phyloP scores from a whole-genome alignment of 805 yeast species.

The Metschnikowia amazonensis region DNA sequence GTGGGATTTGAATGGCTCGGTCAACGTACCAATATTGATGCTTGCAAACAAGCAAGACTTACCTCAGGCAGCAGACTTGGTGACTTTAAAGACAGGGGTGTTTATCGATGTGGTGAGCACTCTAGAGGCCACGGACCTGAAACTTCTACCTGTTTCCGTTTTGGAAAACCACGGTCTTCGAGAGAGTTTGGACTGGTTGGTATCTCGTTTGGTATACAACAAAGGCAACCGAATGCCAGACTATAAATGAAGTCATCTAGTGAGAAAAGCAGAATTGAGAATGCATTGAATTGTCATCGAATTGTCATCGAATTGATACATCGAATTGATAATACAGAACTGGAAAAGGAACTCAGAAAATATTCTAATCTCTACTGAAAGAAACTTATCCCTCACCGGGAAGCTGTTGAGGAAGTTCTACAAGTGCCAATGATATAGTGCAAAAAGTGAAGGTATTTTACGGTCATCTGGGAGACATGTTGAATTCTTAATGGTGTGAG shows the following conservation, averaged over 20 bases:
- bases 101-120: constrained; percentile 78
- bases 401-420: too few relatives aligned
- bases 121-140: constrained; percentile 84
- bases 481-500: too few relatives aligned
- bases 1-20: constrained; percentile 38
- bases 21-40: constrained; percentile 84
- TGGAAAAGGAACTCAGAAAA: too few relatives aligned
- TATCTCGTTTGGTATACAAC: constrained; percentile 64
- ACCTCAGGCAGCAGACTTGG: constrained; percentile 45
- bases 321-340: too few relatives aligned
- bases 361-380: too few relatives aligned
- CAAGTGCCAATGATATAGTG: too few relatives aligned
- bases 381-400: too few relatives aligned
- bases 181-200: constrained; percentile 89
- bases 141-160: constrained; percentile 88
- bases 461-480: too few relatives aligned
- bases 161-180: constrained; percentile 75
- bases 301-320: too few relatives aligned
- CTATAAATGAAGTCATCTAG: constrained; percentile 25
- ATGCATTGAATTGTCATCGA: too few relatives aligned
- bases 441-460: too few relatives aligned
- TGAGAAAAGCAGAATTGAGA: too few relatives aligned
- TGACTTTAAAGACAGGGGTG: constrained; percentile 70
- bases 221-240: constrained; percentile 60
- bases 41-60: constrained; percentile 91